Percentiles rank a stretch among this genome's conserved stretches.
These are phyloP conservation scores for Scalesia atractyloides DNA, from an alignment of 129 eudicot genomes.

Conservation along the genomic window DNA sequence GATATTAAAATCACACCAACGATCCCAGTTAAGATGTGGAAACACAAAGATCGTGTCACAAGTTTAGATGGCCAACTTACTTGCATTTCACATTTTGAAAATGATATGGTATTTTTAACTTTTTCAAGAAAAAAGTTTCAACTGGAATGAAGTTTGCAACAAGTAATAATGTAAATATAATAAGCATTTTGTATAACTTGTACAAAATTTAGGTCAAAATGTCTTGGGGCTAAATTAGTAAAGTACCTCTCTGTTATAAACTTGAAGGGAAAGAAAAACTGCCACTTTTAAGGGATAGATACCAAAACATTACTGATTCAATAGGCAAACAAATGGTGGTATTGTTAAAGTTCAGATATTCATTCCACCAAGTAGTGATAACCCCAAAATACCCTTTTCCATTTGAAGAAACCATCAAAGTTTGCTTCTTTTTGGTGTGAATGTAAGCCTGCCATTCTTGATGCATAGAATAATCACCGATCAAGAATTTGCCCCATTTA, in stretches of 20 bases:
- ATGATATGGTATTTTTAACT: background rate
- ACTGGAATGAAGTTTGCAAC: background rate
- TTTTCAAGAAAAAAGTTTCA: background rate
- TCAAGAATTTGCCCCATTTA: slow-evolving; percentile 70
- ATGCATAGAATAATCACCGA: slow-evolving; percentile 63
- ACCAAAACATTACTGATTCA: slow-evolving; percentile 75
- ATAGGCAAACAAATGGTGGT: slow-evolving; percentile 33
- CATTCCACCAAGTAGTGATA: slow-evolving; percentile 36
- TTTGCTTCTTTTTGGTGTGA: slow-evolving; percentile 41
- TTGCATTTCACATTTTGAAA: background rate
- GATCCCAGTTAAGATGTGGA: no score
- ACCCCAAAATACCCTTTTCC: slow-evolving; percentile 43
- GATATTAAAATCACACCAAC: background rate
- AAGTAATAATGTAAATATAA: background rate
- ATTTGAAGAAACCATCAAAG: slow-evolving; percentile 32
- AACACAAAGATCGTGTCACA: no score
- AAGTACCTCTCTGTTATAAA: slow-evolving; percentile 89
- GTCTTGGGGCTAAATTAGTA: slow-evolving; percentile 10
- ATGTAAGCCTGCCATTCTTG: slow-evolving; percentile 60
- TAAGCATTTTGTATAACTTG: slow-evolving; percentile 6
- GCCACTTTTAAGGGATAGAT: slow-evolving; percentile 73
- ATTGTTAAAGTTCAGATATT: slow-evolving; percentile 15
- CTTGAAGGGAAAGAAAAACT: slow-evolving; percentile 88
- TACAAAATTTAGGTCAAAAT: background rate
- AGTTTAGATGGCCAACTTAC: no score